Base-by-base conservation (phyloP, 345 rosid species). In the Euphorbia pulcherrima region DNA sequence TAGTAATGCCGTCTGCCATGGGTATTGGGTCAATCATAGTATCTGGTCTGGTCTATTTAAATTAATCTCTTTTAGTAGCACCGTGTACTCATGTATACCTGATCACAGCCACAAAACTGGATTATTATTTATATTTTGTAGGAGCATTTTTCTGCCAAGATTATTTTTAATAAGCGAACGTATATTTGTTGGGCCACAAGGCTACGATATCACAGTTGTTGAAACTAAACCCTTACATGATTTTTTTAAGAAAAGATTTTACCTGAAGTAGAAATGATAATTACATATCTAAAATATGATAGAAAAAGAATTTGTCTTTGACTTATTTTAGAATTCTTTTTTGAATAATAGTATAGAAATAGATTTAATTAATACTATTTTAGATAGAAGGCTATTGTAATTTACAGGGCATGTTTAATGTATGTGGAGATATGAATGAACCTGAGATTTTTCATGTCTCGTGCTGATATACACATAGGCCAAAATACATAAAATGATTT, bases 1-100 rank as follows among this genome's bases (percentile, higher is more conserved):
- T 67, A 11, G 5, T 11, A 4, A 29, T 68, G 54, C 56, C 69
- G 24, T 50, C 21, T 40, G 65, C 37, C 27, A 65, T 37, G 13
- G 48, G 18, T 17, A 24, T 12, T 8, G 26, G 26, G 56, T 13
- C 56, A 52, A 21, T 52, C 6, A 52, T 20, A 52, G 24, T 3
- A 5, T 52, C 3, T 1, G 23, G 9, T n/a, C 6, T n/a, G n/a
- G n/a, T n/a, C n/a, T n/a, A n/a, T n/a, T 17, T 21, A 20, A 52
- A 20, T 52, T 27, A 3, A 20, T 11, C 9, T 27, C 56, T 23
- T 48, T 57, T 30, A 55, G 28, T 26, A 24, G 60, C 33, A 24
- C n/a, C 39, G 14, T 6, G 39, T 39, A 11, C 20, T 57, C n/a
- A 16, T 35, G 27, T 56, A 17, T 26, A 56, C 33, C 16, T 9